phyloP scores from a whole-genome alignment of 768 basidiomycete genomes.

The Suillus occidentalis region DNA sequence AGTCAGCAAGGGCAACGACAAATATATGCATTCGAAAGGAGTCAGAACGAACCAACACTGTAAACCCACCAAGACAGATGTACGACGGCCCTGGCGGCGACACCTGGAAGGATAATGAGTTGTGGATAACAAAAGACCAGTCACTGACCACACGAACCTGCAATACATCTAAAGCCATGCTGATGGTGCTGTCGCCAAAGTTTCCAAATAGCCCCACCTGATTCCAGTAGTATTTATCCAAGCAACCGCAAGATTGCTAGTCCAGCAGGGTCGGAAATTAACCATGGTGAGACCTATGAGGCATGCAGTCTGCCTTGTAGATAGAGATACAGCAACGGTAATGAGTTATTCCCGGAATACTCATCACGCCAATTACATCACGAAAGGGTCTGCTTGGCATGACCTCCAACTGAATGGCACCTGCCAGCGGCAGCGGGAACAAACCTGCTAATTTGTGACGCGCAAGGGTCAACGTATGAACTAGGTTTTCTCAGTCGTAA shows the following conservation, averaged over 20 bases:
- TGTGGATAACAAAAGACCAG: constrained; percentile 9
- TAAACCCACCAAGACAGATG: constrained; percentile 60
- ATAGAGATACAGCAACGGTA: neutral
- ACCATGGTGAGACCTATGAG: neutral
- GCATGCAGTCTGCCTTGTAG: neutral
- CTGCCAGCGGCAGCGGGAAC: neutral
- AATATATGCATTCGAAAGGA: neutral
- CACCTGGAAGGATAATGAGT: constrained; percentile 41
- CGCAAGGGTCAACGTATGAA: neutral
- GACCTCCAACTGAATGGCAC: neutral
- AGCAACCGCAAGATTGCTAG: neutral
- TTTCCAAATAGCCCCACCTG: neutral
- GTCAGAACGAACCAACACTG: constrained; percentile 39
- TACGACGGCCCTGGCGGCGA: constrained; percentile 56
- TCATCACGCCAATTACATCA: neutral
- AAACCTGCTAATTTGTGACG: neutral
- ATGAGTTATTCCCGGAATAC: neutral
- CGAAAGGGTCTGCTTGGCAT: neutral
- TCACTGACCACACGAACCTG: constrained; percentile 21
- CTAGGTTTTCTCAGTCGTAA: neutral
- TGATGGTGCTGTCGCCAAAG: neutral
- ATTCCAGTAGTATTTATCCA: neutral
- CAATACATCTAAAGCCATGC: constrained; percentile 24
- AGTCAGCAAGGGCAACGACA: neutral
- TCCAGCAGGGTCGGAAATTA: neutral